phyloP scores from a whole-genome alignment of 2,329 filamentous ascomycete genomes.

The Fusarium coffeatum region DNA sequence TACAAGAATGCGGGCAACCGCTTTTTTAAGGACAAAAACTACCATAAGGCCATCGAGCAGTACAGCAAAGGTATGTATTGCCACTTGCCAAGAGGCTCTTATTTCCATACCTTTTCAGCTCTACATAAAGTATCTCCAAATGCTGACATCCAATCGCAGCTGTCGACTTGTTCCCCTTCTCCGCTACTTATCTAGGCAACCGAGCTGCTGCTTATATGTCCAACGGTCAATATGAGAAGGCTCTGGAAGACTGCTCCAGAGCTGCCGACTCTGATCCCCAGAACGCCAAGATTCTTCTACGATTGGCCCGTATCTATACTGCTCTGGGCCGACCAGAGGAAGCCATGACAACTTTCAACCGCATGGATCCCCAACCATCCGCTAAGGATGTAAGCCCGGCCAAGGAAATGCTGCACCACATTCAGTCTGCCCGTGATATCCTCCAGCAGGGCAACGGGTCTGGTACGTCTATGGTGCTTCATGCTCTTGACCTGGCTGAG shows the following conservation, averaged over 20 bases:
- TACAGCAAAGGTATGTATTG: slow-evolving; percentile 85
- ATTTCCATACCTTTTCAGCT: not conserved
- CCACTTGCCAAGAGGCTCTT: not conserved
- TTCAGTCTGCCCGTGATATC: slow-evolving; percentile 82
- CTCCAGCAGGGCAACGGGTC: slow-evolving; percentile 79
- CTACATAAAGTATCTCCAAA: slow-evolving; percentile 9
- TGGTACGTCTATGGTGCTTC: slow-evolving; percentile 89
- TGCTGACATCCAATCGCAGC: slow-evolving; percentile 64
- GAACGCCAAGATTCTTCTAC: slow-evolving; percentile 88
- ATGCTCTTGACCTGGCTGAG: slow-evolving; percentile 91
- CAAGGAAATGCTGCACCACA: slow-evolving; percentile 84
- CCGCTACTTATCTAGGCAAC: slow-evolving; percentile 92
- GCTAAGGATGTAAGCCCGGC: slow-evolving; percentile 88
- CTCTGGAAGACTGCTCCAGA: slow-evolving; percentile 86
- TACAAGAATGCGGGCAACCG: slow-evolving; percentile 96
- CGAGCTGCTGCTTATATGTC: slow-evolving; percentile 95
- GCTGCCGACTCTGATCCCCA: slow-evolving; percentile 86
- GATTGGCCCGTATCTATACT: slow-evolving; percentile 90
- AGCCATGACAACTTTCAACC: slow-evolving; percentile 82
- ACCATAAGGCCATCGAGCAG: slow-evolving; percentile 86
- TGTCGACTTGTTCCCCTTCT: slow-evolving; percentile 86
- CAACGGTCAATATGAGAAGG: slow-evolving; percentile 79
- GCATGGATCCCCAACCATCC: slow-evolving; percentile 82
- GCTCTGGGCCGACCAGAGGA: slow-evolving; percentile 87
- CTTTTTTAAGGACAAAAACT: slow-evolving; percentile 96